Evolutionary conservation across 257 asterid species (phyloP).

Genomic region (Solanum raphanifolium): DNA sequence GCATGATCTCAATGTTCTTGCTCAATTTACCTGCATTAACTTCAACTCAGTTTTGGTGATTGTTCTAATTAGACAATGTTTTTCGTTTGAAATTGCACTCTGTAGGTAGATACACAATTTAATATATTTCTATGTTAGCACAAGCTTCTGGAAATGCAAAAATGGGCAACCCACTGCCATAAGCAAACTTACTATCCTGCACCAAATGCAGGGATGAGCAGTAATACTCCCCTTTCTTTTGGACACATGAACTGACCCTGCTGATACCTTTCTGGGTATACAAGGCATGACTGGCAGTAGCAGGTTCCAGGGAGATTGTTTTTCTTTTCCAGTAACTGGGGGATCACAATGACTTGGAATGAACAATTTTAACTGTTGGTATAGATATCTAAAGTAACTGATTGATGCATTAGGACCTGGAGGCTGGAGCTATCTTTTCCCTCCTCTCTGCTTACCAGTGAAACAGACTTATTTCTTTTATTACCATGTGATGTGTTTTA

Average conservation of each 20-base stretch:
- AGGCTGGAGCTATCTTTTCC: not conserved
- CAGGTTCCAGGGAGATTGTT: not conserved
- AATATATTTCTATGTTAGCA: not conserved
- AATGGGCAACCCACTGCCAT: not conserved
- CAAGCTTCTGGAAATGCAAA: not conserved
- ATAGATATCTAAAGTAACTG: not conserved
- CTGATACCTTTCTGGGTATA: not conserved
- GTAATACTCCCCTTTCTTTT: not conserved
- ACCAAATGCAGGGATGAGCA: not conserved
- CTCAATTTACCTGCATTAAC: not conserved
- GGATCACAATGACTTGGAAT: not conserved
- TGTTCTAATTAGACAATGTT: not conserved
- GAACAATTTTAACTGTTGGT: not conserved
- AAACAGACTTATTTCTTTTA: not conserved
- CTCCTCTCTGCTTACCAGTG: not conserved
- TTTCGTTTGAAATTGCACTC: not conserved
- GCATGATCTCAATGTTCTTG: not conserved
- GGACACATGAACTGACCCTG: not conserved
- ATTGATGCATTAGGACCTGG: not conserved
- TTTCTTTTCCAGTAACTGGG: not conserved
- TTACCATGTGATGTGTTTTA: not conserved
- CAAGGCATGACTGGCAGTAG: not conserved
- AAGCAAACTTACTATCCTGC: not conserved
- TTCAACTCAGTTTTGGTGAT: not conserved
- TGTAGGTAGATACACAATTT: not conserved